Evolutionary conservation across 139 green algal species (phyloP), one percentile per base, ranked within the genome.

Genomic region (Tetradesmus obliquus): DNA sequence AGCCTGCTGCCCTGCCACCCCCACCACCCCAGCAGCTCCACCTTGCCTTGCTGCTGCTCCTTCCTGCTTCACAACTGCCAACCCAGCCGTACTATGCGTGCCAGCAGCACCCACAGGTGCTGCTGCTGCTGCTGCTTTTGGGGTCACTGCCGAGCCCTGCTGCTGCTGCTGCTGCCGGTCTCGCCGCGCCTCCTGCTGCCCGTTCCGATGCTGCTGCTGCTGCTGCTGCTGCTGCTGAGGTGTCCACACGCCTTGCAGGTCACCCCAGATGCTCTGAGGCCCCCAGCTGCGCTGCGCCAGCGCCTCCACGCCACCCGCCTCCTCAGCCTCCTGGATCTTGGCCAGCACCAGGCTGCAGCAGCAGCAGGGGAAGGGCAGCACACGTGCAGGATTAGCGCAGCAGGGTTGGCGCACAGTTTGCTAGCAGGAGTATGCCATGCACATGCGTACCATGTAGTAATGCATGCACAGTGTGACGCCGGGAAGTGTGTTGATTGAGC

Each of bases 231-330:
- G 66, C 66, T 76, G 66, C 66, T 76, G 66, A 5, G 66, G 66
- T 76, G 66, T 76, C 66, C 66, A 76, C 2, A 76, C 17, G 3
- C 66, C 66, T 19, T 84, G 51, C 71, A 84, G 76, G 1, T 72
- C 86, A 3, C 71, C 86, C 86, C 86, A 90, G 2, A 90, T 62
- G 20, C 71, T 76, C 3, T 55, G 32, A 13, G 32, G n/a, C 53
- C 86, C 53, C 6, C 55, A 83, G 3, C 20, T 57, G 19, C 12
- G 9, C 45, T 55, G 53, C 19, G 86, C 86, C 53, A 90, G 1
- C 5, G 86, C 86, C 71, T 90, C 86, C 53, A 90, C 71, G 24
- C 86, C 86, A 54, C 86, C 86, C 10, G 8, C 9, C 19, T 55
- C 20, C 86, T 90, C 86, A 71, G 55, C 55, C 86, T 90, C 69